A percentile compares a stretch with the other conserved stretches of the same genome.
Evolutionary conservation across 164 flowering plant species (phyloP).

Genomic region (Sextonia rubra): DNA sequence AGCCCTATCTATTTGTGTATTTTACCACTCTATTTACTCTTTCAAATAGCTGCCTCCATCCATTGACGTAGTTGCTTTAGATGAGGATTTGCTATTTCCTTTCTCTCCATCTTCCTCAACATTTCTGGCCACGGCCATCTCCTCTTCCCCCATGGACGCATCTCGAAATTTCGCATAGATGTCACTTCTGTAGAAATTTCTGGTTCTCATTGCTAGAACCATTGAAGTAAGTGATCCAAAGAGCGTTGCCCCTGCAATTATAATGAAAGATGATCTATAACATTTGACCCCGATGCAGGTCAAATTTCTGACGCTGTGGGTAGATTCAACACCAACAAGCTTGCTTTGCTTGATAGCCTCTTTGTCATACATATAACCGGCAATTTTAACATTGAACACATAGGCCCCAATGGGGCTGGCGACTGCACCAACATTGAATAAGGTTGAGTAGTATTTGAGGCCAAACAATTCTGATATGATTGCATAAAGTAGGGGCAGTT

Average conservation of each 20-base stretch:
- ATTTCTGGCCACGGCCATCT: neutral
- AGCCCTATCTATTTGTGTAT: neutral
- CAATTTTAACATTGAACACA: slow-evolving; percentile 45
- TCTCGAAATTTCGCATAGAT: slow-evolving; percentile 27
- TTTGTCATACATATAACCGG: slow-evolving; percentile 47
- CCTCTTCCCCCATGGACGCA: neutral
- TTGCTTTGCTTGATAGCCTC: slow-evolving; percentile 45
- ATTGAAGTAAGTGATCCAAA: slow-evolving; percentile 45
- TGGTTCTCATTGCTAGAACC: slow-evolving; percentile 44
- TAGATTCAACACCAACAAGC: slow-evolving; percentile 11
- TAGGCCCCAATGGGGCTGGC: slow-evolving; percentile 61
- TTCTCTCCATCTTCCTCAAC: neutral
- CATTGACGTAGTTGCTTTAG: neutral
- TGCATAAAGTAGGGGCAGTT: slow-evolving; percentile 45
- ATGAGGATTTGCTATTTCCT: neutral
- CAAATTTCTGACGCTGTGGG: neutral
- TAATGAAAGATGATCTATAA: slow-evolving; percentile 34
- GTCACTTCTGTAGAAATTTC: slow-evolving; percentile 48
- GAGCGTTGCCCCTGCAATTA: slow-evolving; percentile 39
- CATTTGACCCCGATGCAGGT: slow-evolving; percentile 37
- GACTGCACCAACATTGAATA: slow-evolving; percentile 49
- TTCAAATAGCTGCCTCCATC: neutral
- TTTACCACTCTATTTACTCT: neutral
- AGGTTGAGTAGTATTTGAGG: slow-evolving; percentile 56
- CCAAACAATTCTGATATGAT: slow-evolving; percentile 69